A percentile compares a stretch with the other conserved stretches of the same genome.
These are phyloP conservation scores for Thalassiosira oceanica DNA, from an alignment of 352 stramenopile genomes.

Conservation along the genomic window DNA sequence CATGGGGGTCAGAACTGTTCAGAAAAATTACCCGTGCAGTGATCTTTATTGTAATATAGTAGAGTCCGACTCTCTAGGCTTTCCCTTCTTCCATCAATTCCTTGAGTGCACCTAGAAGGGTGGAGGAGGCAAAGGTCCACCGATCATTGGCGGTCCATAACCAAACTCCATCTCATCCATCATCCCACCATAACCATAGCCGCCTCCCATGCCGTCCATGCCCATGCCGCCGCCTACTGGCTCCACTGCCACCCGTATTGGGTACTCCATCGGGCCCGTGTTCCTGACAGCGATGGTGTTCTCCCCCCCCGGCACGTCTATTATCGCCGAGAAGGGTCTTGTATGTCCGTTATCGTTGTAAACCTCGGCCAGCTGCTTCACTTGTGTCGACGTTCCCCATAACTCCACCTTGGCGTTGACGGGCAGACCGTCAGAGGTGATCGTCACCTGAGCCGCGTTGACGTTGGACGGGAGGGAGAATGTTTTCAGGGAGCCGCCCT, in stretches of 20 bases:
- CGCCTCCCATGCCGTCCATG: slow-evolving; percentile 12
- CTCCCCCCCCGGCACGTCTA: slow-evolving; percentile 36
- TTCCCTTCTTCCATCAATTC: no score
- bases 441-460: slow-evolving; percentile 38
- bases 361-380: slow-evolving; percentile 51
- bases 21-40: no score
- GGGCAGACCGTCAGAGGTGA: slow-evolving; percentile 35
- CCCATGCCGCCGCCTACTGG: no score
- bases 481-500: slow-evolving; percentile 34
- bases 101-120: no score
- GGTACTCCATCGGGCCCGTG: slow-evolving; percentile 47
- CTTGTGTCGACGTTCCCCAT: slow-evolving; percentile 25
- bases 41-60: no score
- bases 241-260: slow-evolving; percentile 42
- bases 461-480: slow-evolving; percentile 39
- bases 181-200: slow-evolving; percentile 9
- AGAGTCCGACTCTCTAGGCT: no score
- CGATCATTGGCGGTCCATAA: no score
- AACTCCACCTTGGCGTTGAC: slow-evolving; percentile 54
- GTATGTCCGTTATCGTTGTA: slow-evolving; percentile 49
- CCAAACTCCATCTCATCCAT: no score
- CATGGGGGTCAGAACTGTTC: no score
- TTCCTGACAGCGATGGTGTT: slow-evolving; percentile 52
- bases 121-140: no score
- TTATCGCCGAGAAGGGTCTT: slow-evolving; percentile 38